phyloP scores from a whole-genome alignment of 2,329 filamentous ascomycete genomes.

The Nannizzia gypsea region DNA sequence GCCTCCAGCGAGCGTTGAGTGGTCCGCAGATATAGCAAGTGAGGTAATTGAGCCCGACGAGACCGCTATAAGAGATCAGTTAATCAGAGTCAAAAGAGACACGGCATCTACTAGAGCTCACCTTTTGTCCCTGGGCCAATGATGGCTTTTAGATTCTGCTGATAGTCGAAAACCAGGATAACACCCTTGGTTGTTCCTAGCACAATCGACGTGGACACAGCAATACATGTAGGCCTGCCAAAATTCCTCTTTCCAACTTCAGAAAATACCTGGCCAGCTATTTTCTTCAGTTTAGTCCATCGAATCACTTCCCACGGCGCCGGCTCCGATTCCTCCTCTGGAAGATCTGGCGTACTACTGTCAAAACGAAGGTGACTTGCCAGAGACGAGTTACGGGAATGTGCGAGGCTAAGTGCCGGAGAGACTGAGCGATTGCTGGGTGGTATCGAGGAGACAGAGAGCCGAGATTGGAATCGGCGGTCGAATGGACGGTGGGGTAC shows the following conservation, averaged over 20 bases:
- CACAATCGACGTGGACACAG: conserved; percentile 76
- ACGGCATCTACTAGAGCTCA: conserved; percentile 27
- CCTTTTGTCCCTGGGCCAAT: conserved; percentile 88
- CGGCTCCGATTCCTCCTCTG: conserved; percentile 64
- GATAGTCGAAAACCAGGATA: conserved; percentile 92
- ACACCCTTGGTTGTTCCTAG: conserved; percentile 90
- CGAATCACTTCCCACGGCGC: conserved; percentile 93
- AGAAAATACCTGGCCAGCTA: conserved; percentile 81
- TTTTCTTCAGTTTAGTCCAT: conserved; percentile 87
- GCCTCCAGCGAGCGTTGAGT: conserved; percentile 79
- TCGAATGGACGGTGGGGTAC: conserved; percentile 88
- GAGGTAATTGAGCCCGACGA: conserved; percentile 83
- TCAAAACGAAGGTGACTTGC: conserved; percentile 54
- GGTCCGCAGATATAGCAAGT: conserved; percentile 83
- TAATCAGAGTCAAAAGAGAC: background rate
- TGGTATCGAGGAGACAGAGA: conserved; percentile 49
- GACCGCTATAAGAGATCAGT: conserved; percentile 47
- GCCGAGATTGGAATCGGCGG: conserved; percentile 79
- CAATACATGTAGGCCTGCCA: conserved; percentile 78
- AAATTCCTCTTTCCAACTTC: conserved; percentile 87
- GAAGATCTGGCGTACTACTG: conserved; percentile 44
- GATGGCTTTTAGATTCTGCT: conserved; percentile 86
- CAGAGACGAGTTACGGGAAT: conserved; percentile 70
- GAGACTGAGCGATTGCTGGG: conserved; percentile 58
- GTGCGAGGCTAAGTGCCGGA: conserved; percentile 60